A percentile compares a stretch with the other conserved stretches of the same genome.
These are phyloP conservation scores for Hericium coralloides DNA, from an alignment of 768 basidiomycete species.

Conservation along the genomic window DNA sequence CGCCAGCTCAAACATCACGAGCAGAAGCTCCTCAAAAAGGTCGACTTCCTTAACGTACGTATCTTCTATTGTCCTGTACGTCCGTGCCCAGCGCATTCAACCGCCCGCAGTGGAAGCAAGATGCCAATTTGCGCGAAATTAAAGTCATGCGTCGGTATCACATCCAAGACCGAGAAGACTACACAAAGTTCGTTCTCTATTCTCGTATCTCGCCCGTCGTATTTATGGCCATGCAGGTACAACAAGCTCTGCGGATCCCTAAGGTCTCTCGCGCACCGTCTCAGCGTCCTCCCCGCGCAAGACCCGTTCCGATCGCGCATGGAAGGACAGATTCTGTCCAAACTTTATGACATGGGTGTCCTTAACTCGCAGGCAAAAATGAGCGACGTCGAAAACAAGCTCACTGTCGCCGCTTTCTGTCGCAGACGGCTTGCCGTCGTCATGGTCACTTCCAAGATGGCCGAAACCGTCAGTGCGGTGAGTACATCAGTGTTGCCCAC, in stretches of 20 bases:
- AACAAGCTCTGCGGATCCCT: conserved; percentile 91
- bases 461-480: conserved; percentile 89
- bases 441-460: conserved; percentile 90
- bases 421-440: conserved; percentile 86
- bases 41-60: conserved; percentile 89
- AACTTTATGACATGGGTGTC: conserved; percentile 96
- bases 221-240: conserved; percentile 41
- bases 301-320: conserved; percentile 82
- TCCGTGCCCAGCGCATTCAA: background rate
- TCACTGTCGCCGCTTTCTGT: conserved; percentile 93
- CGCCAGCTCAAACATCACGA: conserved; percentile 95
- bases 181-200: conserved; percentile 58
- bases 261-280: conserved; percentile 75
- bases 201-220: background rate
- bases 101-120: conserved; percentile 81
- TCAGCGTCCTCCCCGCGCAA: conserved; percentile 79
- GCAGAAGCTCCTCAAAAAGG: conserved; percentile 89
- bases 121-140: conserved; percentile 83
- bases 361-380: conserved; percentile 82
- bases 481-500: conserved; percentile 7
- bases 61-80: background rate
- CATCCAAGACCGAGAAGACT: conserved; percentile 89
- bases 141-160: conserved; percentile 95
- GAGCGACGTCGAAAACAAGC: conserved; percentile 87
- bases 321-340: conserved; percentile 83